Evolutionary conservation across 257 asterid species (phyloP).

Genomic region (Jaltomata sinuosa): DNA sequence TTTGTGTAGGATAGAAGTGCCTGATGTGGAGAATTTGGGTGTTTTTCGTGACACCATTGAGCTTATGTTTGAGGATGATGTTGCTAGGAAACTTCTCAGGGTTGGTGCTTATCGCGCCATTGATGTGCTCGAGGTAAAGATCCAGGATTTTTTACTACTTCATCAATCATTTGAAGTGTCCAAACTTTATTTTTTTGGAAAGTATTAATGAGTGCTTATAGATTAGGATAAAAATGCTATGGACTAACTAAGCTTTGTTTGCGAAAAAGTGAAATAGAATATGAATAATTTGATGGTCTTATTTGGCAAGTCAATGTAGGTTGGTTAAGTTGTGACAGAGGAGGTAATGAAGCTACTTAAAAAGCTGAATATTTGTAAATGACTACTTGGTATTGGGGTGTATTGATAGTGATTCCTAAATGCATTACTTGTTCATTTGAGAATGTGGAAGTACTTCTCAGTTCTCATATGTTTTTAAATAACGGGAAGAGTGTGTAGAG

Average conservation of each 20-base stretch:
- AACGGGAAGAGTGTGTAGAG: not conserved
- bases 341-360: not conserved
- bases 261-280: not conserved
- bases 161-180: not conserved
- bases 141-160: not conserved
- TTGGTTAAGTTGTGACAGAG: not conserved
- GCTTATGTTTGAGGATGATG: slow-evolving; percentile 87
- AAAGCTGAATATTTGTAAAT: not conserved
- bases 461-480: not conserved
- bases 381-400: not conserved
- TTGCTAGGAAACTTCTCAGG: slow-evolving; percentile 44
- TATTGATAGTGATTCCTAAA: not conserved
- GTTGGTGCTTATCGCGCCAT: slow-evolving; percentile 70
- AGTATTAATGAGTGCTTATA: not conserved
- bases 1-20: slow-evolving; percentile 85
- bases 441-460: not conserved
- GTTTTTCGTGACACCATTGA: slow-evolving; percentile 71
- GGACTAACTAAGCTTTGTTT: not conserved
- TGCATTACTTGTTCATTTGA: not conserved
- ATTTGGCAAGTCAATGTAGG: not conserved
- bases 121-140: slow-evolving; percentile 71
- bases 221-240: not conserved
- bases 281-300: not conserved
- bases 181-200: not conserved
- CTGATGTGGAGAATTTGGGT: slow-evolving; percentile 65